Conservation (phyloP, 352 stramenopile genomes). For the Phytophthora citricola region DNA sequence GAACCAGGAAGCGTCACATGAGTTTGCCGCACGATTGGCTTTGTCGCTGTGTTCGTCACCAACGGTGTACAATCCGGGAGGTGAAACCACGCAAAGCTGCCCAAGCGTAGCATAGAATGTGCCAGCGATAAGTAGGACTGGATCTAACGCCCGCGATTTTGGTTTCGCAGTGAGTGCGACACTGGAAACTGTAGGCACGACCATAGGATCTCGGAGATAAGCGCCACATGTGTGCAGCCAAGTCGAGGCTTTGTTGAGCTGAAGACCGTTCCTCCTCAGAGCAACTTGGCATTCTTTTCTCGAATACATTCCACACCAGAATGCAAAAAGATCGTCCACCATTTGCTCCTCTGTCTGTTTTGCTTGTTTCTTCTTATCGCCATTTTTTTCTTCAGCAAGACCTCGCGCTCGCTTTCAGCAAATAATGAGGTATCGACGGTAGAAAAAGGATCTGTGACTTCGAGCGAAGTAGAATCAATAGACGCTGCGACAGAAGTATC, state of each 20-base stretch:
- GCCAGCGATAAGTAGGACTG: constrained; percentile 74
- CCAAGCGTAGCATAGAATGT: constrained; percentile 71
- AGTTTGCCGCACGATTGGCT: constrained; percentile 50
- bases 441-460: constrained; percentile 39
- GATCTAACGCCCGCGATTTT: constrained; percentile 56
- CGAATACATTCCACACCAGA: constrained; percentile 74
- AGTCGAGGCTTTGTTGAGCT: constrained; percentile 45
- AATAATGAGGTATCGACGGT: constrained; percentile 44
- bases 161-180: constrained; percentile 40
- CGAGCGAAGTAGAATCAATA: constrained; percentile 14
- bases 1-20: constrained; percentile 73
- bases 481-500: constrained; percentile 2
- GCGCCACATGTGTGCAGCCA: constrained; percentile 58
- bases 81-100: constrained; percentile 71
- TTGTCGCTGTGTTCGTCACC: constrained; percentile 47
- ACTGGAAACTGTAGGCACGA: constrained; percentile 48
- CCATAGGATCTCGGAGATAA: constrained; percentile 50
- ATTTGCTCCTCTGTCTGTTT: constrained; percentile 39
- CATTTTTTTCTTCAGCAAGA: constrained; percentile 23
- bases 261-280: constrained; percentile 50
- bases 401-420: constrained; percentile 31
- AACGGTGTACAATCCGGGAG: constrained; percentile 61
- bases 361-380: constrained; percentile 20
- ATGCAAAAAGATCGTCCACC: constrained; percentile 50
- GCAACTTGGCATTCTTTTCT: constrained; percentile 67